A percentile compares a stretch with the other conserved stretches of the same genome.
These are phyloP conservation scores for Yarrowia sp. DNA, from an alignment of 805 yeast genomes.

Conservation along the genomic window DNA sequence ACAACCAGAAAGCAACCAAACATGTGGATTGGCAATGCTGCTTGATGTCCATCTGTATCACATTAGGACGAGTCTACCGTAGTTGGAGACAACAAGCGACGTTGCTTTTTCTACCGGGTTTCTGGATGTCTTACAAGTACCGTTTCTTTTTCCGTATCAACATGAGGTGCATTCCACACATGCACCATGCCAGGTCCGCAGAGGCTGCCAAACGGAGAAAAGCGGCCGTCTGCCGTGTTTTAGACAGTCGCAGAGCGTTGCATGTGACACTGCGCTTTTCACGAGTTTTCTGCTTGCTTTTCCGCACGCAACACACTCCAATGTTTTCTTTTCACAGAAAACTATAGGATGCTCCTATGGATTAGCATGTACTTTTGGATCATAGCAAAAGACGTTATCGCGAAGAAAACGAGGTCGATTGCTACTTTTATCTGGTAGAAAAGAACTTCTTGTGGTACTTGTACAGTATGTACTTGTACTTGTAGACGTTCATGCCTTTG, in stretches of 20 bases:
- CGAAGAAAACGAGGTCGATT: background rate
- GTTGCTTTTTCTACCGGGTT: background rate
- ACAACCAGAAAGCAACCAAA: background rate
- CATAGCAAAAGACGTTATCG: background rate
- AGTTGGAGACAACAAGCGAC: background rate
- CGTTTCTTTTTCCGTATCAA: conserved; percentile 4
- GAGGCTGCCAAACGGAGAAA: background rate
- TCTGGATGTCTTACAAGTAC: background rate
- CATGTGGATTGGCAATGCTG: conserved; percentile 1
- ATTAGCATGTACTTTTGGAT: background rate
- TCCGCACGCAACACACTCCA: too few species aligned
- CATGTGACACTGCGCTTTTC: background rate
- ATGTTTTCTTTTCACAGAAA: background rate
- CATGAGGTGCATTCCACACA: conserved; percentile 12
- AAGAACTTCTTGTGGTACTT: too few species aligned
- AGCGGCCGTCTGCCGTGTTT: background rate
- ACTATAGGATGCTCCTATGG: background rate
- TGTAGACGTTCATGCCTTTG: too few species aligned
- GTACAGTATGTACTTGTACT: too few species aligned
- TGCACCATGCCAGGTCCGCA: conserved; percentile 28
- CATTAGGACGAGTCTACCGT: background rate
- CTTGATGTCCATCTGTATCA: background rate
- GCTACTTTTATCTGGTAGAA: too few species aligned
- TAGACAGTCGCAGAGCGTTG: background rate
- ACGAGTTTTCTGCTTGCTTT: too few species aligned